Evolutionary conservation across 257 asterid species (phyloP), one percentile per base, ranked within the genome.

Genomic region (Nicotiana benthamiana): DNA sequence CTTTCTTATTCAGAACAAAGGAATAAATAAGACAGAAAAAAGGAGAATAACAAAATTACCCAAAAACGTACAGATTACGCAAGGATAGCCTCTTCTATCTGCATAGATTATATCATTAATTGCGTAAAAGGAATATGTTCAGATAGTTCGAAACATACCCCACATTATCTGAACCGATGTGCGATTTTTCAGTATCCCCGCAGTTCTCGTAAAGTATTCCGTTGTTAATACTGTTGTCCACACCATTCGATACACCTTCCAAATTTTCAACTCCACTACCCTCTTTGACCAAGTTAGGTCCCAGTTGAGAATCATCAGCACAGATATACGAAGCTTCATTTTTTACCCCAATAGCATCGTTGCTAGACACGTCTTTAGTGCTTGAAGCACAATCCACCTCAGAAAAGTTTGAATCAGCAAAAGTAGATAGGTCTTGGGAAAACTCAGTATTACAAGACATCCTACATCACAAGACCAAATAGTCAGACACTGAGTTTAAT

Each of bases 401-500:
- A 81, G 87, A 76, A 66, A 75, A 16, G 77, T 87, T 83, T 83
- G 80, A 83, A 87, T 80, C 88, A 79, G 75, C 81, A 5, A 83
- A 81, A 40, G 79, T 72, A 81, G 84, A 83, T 36, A 77, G 85
- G 75, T 63, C 54, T 79, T 80, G 80, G 79, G 67, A 67, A 78
- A 64, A 77, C 83, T 83, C 83, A 36, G 30, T 81, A 43, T 64
- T 75, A 74, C 60, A 48, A 74, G 26, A 74, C 16, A 74, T 48
- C 61, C 79, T 74, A 74, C 79, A 74, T 48, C 61, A 74, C 43
- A 26, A 32, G 61, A 74, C 43, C 16, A 26, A 74, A 72, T 22
- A 46, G 61, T 48, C 43, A 74, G 48, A 48, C 40, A 22, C 78
- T 48, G 4, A 16, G 9, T 26, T 26, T 46, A 16, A 6, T 43